Evolutionary conservation across 768 basidiomycete genomes (phyloP).

Genomic region (Hortiboletus campestris): DNA sequence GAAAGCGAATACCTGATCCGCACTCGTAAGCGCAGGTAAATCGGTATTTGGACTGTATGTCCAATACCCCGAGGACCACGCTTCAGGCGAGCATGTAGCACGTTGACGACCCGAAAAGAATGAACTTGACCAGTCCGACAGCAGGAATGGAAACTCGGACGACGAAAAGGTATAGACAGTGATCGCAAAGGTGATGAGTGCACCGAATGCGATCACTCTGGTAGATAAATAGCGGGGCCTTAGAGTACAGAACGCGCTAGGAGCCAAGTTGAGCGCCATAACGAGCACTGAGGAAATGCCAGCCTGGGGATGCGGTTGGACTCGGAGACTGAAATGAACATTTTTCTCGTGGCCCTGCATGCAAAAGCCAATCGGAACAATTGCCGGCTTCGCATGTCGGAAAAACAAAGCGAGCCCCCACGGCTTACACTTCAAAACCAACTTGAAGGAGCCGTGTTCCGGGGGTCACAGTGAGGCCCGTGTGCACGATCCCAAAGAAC

Average conservation of each 20-base stretch:
- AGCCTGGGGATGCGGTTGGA: background rate
- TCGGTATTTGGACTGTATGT: slow-evolving; percentile 36
- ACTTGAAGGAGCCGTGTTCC: background rate
- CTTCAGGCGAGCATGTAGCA: slow-evolving; percentile 33
- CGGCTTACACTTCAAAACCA: background rate
- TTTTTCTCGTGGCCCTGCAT: background rate
- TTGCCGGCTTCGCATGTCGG: too few relatives aligned
- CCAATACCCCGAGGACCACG: slow-evolving; percentile 43
- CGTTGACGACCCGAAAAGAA: slow-evolving; percentile 29
- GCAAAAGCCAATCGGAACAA: background rate
- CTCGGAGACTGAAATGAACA: background rate
- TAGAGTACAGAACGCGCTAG: slow-evolving; percentile 9
- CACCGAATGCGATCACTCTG: slow-evolving; percentile 27
- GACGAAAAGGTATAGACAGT: slow-evolving; percentile 32
- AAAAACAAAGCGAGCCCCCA: too few relatives aligned
- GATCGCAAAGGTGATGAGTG: slow-evolving; percentile 25
- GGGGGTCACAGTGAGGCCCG: background rate
- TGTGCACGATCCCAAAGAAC: background rate
- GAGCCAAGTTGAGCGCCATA: slow-evolving; percentile 4
- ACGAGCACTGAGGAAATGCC: background rate
- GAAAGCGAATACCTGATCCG: slow-evolving; percentile 47
- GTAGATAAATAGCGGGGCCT: slow-evolving; percentile 23
- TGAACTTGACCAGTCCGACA: slow-evolving; percentile 21
- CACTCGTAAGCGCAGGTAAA: slow-evolving; percentile 33
- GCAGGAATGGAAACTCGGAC: slow-evolving; percentile 11